phyloP scores from a whole-genome alignment of 176 grass and related monocot species.

The Bromus sterilis region DNA sequence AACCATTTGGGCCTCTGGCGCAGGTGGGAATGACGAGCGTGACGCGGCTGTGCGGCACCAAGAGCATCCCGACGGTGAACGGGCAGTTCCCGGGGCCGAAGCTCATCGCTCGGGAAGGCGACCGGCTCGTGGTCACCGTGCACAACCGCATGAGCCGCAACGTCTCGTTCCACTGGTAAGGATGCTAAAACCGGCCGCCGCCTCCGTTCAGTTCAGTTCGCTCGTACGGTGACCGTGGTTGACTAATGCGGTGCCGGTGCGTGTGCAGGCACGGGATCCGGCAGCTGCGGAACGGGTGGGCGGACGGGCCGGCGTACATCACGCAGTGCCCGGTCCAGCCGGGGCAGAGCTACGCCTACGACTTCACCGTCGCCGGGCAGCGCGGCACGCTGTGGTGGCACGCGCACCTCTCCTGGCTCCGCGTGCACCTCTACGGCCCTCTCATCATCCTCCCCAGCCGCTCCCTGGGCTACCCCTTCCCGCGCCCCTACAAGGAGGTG shows the following conservation, averaged over 20 bases:
- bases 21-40: constrained; percentile 59
- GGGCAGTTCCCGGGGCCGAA: constrained; percentile 67
- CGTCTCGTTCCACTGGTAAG: constrained; percentile 74
- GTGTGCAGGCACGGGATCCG: constrained; percentile 54
- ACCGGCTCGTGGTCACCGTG: constrained; percentile 63
- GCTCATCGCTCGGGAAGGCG: constrained; percentile 46
- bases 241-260: too few species aligned
- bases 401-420: constrained; percentile 77
- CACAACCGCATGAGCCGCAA: constrained; percentile 63
- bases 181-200: too few species aligned
- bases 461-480: constrained; percentile 57
- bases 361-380: constrained; percentile 51
- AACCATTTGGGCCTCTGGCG: too few species aligned
- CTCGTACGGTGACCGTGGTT: too few species aligned
- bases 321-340: constrained; percentile 77
- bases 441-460: constrained; percentile 59
- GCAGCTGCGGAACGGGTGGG: constrained; percentile 59
- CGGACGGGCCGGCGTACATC: constrained; percentile 66
- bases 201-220: too few species aligned
- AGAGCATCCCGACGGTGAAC: constrained; percentile 83
- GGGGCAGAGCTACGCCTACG: constrained; percentile 44
- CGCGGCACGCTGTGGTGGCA: constrained; percentile 90
- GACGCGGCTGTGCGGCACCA: constrained; percentile 65
- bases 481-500: constrained; percentile 55
- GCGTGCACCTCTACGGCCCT: constrained; percentile 63